Evolutionary conservation across 805 yeast genomes (phyloP), one percentile per base, ranked within the genome.

Genomic region (Saccharomycopsis oosterbeekiorum): DNA sequence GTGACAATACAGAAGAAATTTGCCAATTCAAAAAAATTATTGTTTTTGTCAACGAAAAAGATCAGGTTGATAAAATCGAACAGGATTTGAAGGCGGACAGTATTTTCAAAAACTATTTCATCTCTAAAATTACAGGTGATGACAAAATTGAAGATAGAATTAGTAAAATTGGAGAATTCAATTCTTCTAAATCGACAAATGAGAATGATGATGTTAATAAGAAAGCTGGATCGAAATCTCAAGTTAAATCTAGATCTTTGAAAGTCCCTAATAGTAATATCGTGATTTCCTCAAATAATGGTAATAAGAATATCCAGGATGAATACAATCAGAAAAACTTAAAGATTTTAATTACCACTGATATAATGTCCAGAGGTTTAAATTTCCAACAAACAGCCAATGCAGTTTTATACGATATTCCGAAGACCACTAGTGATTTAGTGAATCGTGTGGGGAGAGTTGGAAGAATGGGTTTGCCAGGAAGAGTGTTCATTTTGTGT

Each of bases 381-480:
- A 93, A 93, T 69, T 91, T 94, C 73, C 80, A 81, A 60, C 88
- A 88, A 17, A 83, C 94, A 37, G 80, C 91, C 66, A 91, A 91
- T 67, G 89, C 93, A 12, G 78, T 93, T 34, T 74, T 94, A 58
- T 86, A 85, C 75, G 97, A 93, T 69, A 82, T 91, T 55, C 99
- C 99, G 5, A 80, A 81, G 59, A 85, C 87, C 15, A 82, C 97
- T 0, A 85, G 89, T 19, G 98, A 93, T 72, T 76, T 93, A 63
- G 84, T 93, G 21, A 98, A 93, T 71, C 78, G 99, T 64, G 86
- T 89, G 1, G 99, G 99, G 1, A 82, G 99, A 74, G 93, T 97
- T 0, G 97, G 97, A 2, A 76, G 99, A 70, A 85, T 92, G 88
- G 88, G 87, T 55, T 90, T 86, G 68, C 79, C 86, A 42, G 99